These are phyloP conservation scores for Rhododendron mucronatum DNA, from an alignment of 148 eudicot species.

Conservation along the genomic window DNA sequence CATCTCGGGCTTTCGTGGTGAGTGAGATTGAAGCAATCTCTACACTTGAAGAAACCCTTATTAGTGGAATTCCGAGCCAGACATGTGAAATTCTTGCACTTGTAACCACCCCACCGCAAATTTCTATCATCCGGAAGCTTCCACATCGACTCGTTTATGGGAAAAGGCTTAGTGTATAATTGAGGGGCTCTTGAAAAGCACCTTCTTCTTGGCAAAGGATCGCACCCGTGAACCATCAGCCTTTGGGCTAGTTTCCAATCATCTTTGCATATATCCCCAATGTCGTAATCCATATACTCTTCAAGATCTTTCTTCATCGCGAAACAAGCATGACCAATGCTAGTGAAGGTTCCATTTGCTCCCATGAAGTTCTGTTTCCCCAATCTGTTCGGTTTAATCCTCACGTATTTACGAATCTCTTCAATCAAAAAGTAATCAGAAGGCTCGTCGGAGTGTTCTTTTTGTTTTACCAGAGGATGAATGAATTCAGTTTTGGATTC, in stretches of 20 bases:
- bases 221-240: conserved; percentile 53
- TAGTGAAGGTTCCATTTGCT: conserved; percentile 41
- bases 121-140: conserved; percentile 38
- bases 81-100: conserved; percentile 55
- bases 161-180: conserved; percentile 11
- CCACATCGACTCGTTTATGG: conserved; percentile 46
- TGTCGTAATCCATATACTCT: conserved; percentile 38
- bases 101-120: conserved; percentile 51
- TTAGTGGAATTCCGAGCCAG: conserved; percentile 19
- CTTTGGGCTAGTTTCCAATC: conserved; percentile 45
- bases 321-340: conserved; percentile 42
- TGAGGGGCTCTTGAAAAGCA: conserved; percentile 37
- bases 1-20: conserved; percentile 41
- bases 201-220: conserved; percentile 54
- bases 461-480: conserved; percentile 13
- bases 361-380: conserved; percentile 53
- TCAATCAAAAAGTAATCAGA: conserved; percentile 42
- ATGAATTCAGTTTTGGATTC: background rate
- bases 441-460: conserved; percentile 13
- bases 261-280: conserved; percentile 34
- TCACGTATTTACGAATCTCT: conserved; percentile 46
- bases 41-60: conserved; percentile 44
- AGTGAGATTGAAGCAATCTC: conserved; percentile 43
- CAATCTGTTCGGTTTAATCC: conserved; percentile 47
- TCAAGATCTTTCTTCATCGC: conserved; percentile 37